Evolutionary conservation across 225 moss, liverwort and hornwort genomes (phyloP), one percentile per base, ranked within the genome.

Genomic region (Physcomitrium patens): DNA sequence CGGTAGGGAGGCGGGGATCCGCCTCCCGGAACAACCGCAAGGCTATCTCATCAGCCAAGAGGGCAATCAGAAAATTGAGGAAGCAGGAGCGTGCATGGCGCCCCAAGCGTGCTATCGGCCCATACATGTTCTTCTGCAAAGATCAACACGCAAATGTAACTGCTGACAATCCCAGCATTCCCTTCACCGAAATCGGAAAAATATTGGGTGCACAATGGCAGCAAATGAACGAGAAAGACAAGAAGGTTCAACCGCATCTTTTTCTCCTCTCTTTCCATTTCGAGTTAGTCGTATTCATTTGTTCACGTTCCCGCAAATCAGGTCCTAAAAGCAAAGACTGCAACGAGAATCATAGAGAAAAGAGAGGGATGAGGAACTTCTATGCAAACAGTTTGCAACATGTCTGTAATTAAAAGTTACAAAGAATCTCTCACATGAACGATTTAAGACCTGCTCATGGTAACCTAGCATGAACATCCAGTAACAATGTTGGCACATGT

Each of bases 81-180:
- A 77, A 77, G 49, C 77, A 54, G 51, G 72, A 65, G 19, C 80
- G 72, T 15, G 69, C 44, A 10, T 77, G 80, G 80, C 91, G 88
- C 2, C 95, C 95, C 7, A 96, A 96, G 69, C 84, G 83, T 27
- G 96, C 96, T 1, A 18, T 93, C 12, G 83, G 89, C 12, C 65
- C 93, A 3, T 96, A 93, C 84, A 94, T 96, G 89, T 96, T 87
- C 66, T 96, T 89, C 65, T 91, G 92, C 66, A 96, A 93, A 63
- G 84, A 89, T 10, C 91, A 91, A 41, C 72, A 94, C 43, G 86
- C 84, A 47, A 85, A 90, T 5, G 78, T 93, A 70, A 87, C 82
- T 0, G 80, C 80, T 0, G 82, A 91, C 50, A 93, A 96, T 57
- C 93, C 93, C 46, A 84, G 77, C 78, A 79, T 91, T 31, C 73